Evolutionary conservation across 106 monocot species (phyloP).

Genomic region (Allium fistulosum): DNA sequence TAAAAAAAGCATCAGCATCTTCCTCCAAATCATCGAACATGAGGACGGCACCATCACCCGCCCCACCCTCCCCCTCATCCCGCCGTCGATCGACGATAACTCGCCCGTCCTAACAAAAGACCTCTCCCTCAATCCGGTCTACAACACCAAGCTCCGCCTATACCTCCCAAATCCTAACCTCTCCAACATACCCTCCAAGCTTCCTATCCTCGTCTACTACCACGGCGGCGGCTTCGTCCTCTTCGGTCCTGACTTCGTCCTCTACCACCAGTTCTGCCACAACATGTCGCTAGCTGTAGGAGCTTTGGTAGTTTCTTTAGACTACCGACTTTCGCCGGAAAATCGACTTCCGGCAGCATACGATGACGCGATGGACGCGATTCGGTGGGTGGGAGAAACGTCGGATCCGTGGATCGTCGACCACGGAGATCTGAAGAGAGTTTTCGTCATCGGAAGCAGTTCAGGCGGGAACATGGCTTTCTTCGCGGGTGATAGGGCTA

Average conservation of each 20-base stretch:
- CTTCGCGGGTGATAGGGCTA: conserved; percentile 8
- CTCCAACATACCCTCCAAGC: neutral
- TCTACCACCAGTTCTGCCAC: conserved; percentile 15
- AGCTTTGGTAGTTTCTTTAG: conserved; percentile 19
- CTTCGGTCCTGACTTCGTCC: conserved; percentile 17
- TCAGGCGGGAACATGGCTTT: conserved; percentile 33
- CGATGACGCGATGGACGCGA: conserved; percentile 16
- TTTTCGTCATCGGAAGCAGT: conserved; percentile 28
- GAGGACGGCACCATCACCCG: conserved; percentile 32
- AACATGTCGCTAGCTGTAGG: conserved; percentile 1
- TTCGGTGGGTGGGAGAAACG: conserved; percentile 4
- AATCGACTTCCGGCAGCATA: conserved; percentile 21
- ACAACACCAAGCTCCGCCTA: conserved; percentile 23
- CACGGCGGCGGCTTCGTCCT: conserved; percentile 42
- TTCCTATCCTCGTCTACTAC: conserved; percentile 22
- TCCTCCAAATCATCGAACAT: conserved; percentile 34
- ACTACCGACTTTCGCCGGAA: conserved; percentile 26
- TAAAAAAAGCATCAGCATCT: conserved; percentile 2
- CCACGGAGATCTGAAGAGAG: conserved; percentile 17
- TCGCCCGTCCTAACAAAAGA: conserved; percentile 13
- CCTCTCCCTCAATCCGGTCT: conserved; percentile 12
- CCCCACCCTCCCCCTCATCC: neutral
- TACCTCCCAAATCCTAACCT: conserved; percentile 10
- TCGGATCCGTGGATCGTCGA: conserved; percentile 18
- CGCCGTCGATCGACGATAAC: neutral